phyloP scores from a whole-genome alignment of 2,329 filamentous ascomycete genomes.

The Cordyceps fumosorosea region DNA sequence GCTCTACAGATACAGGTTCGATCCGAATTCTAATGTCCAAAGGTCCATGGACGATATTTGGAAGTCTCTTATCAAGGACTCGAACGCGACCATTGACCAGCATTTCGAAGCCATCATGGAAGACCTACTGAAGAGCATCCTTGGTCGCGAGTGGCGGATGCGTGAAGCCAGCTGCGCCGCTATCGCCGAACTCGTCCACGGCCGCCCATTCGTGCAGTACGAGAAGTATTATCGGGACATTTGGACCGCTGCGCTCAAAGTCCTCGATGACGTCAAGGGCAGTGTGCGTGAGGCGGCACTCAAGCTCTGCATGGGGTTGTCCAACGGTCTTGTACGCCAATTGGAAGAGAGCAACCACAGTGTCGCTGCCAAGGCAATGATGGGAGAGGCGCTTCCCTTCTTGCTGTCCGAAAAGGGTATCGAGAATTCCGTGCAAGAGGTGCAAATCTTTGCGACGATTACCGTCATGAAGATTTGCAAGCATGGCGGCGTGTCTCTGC shows the following conservation, averaged over 20 bases:
- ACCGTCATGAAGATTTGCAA: slow-evolving; percentile 88
- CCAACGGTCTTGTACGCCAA: slow-evolving; percentile 76
- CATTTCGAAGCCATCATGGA: slow-evolving; percentile 87
- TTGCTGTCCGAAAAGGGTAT: slow-evolving; percentile 82
- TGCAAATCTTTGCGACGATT: slow-evolving; percentile 73
- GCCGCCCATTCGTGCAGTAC: slow-evolving; percentile 68
- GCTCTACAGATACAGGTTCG: slow-evolving; percentile 88
- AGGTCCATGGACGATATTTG: slow-evolving; percentile 97
- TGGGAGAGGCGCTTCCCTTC: slow-evolving; percentile 84
- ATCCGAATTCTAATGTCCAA: slow-evolving; percentile 89
- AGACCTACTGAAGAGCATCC: slow-evolving; percentile 76
- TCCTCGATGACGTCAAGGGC: slow-evolving; percentile 93
- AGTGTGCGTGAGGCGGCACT: slow-evolving; percentile 78
- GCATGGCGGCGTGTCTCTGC: slow-evolving; percentile 71
- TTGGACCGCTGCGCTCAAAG: slow-evolving; percentile 80
- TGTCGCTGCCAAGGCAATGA: slow-evolving; percentile 68
- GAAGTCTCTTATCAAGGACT: slow-evolving; percentile 90
- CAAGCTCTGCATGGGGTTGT: slow-evolving; percentile 75
- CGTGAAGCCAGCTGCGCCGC: slow-evolving; percentile 89
- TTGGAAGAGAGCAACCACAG: slow-evolving; percentile 70
- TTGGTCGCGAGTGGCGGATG: slow-evolving; percentile 89
- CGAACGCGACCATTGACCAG: slow-evolving; percentile 64
- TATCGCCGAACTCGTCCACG: slow-evolving; percentile 80
- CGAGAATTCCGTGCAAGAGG: slow-evolving; percentile 81
- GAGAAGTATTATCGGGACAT: slow-evolving; percentile 79